Conservation (phyloP, 2,329 filamentous ascomycete species). For the Cladosporium velox region DNA sequence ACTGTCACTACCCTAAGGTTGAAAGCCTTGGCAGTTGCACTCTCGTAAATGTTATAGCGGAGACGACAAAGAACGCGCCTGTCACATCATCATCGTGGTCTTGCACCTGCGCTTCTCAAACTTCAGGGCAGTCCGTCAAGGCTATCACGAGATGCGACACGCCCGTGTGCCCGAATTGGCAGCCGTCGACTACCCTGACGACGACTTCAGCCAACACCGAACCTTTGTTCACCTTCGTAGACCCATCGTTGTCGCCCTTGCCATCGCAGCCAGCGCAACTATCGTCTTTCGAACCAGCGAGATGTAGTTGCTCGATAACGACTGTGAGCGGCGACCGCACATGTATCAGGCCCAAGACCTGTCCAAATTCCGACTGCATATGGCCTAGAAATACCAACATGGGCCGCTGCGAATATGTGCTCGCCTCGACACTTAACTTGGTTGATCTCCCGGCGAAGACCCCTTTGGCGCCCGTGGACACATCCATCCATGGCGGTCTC, state of each 20-base stretch:
- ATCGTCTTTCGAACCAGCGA: background rate
- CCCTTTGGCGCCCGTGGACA: background rate
- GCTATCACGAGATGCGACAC: background rate
- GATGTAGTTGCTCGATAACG: background rate
- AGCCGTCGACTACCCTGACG: background rate
- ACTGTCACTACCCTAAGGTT: background rate
- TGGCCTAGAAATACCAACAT: background rate
- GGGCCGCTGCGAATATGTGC: background rate
- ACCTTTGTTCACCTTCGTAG: background rate
- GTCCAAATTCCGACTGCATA: background rate
- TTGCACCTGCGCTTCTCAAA: background rate
- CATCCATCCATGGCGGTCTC: no score
- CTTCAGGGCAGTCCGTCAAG: background rate
- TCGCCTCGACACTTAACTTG: background rate
- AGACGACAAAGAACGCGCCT: no score
- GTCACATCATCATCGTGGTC: background rate
- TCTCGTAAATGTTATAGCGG: background rate
- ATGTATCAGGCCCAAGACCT: background rate
- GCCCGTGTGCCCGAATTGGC: conserved; percentile 6
- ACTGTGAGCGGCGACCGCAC: background rate
- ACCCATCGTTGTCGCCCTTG: background rate
- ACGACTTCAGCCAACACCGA: background rate
- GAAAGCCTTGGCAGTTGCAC: background rate
- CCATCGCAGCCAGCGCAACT: background rate
- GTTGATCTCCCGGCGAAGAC: no score